Evolutionary conservation across 805 yeast species (phyloP).

Genomic region (Ascoidea asiatica): DNA sequence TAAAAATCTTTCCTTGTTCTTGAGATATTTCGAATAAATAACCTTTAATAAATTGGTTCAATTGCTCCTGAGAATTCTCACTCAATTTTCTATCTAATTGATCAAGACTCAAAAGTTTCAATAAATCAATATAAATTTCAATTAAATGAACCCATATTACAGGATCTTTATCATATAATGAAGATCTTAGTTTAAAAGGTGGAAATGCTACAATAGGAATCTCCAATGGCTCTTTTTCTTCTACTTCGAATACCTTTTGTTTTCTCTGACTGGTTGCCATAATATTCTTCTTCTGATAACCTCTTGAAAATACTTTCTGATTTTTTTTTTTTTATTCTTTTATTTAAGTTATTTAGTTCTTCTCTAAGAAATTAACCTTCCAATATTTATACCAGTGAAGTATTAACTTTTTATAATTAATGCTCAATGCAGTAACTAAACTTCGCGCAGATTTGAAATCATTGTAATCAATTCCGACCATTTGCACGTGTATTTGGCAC

Average conservation of each 20-base stretch:
- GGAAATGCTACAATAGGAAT: constrained; percentile 57
- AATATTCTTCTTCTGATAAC: no score
- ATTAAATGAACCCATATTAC: constrained; percentile 69
- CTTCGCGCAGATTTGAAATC: no score
- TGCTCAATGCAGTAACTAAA: no score
- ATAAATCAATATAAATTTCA: constrained; percentile 44
- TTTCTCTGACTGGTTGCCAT: no score
- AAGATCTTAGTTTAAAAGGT: constrained; percentile 60
- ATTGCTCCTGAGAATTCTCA: constrained; percentile 43
- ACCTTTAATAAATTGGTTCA: constrained; percentile 39
- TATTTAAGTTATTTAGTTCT: no score
- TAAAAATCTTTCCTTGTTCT: constrained; percentile 46
- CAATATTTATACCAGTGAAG: no score
- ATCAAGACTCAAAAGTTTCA: constrained; percentile 28
- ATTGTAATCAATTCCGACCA: no score
- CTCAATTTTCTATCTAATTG: constrained; percentile 26
- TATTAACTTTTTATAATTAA: no score
- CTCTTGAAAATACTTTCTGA: no score
- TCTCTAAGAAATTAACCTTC: no score
- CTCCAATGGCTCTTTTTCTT: constrained; percentile 4
- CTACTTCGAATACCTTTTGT: constrained; percentile 3
- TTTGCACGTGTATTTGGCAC: no score
- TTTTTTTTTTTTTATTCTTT: no score
- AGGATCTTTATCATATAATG: constrained; percentile 73
- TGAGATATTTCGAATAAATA: constrained; percentile 48